A percentile compares a stretch with the other conserved stretches of the same genome.
Conservation (phyloP, 2,329 filamentous ascomycete genomes). For the Colletotrichum musicola region DNA sequence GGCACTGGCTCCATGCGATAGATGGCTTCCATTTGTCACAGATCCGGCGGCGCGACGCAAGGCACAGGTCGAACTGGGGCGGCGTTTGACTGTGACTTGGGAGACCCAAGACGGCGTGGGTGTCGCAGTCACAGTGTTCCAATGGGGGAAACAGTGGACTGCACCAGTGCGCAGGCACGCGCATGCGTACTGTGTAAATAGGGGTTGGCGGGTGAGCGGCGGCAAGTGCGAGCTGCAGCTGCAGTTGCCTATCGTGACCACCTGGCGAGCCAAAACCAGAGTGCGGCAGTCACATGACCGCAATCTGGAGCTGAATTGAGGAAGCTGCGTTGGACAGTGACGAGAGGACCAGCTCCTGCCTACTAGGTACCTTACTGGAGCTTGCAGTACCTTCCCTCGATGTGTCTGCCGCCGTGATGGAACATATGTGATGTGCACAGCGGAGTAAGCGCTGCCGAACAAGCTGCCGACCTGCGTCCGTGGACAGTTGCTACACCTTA, state of each 20-base stretch:
- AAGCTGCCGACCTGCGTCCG: too few species aligned
- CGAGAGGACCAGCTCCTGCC: background rate
- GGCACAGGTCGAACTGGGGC: slow-evolving; percentile 11
- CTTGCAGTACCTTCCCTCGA: too few species aligned
- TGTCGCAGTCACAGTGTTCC: background rate
- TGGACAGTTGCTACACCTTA: background rate
- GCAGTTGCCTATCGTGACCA: too few species aligned
- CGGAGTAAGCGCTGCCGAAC: too few species aligned
- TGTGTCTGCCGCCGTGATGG: too few species aligned
- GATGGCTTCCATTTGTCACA: slow-evolving; percentile 20
- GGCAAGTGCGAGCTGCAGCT: slow-evolving; percentile 20
- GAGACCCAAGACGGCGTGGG: slow-evolving; percentile 2
- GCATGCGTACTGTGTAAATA: slow-evolving; percentile 14
- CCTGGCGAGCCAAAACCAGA: background rate
- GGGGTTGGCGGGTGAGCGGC: slow-evolving; percentile 19
- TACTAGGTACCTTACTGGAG: too few species aligned
- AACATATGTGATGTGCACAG: too few species aligned
- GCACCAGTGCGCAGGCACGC: slow-evolving; percentile 11
- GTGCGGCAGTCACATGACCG: slow-evolving; percentile 9
- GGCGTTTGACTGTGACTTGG: slow-evolving; percentile 11
- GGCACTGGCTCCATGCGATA: slow-evolving; percentile 2
- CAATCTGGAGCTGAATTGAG: background rate
- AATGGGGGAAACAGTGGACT: slow-evolving; percentile 28
- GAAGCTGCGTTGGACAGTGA: background rate
- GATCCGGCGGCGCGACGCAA: slow-evolving; percentile 9